Evolutionary conservation across 495 filamentous ascomycete genomes (phyloP), one percentile per base, ranked within the genome.

Genomic region (Penicilliopsis zonata): DNA sequence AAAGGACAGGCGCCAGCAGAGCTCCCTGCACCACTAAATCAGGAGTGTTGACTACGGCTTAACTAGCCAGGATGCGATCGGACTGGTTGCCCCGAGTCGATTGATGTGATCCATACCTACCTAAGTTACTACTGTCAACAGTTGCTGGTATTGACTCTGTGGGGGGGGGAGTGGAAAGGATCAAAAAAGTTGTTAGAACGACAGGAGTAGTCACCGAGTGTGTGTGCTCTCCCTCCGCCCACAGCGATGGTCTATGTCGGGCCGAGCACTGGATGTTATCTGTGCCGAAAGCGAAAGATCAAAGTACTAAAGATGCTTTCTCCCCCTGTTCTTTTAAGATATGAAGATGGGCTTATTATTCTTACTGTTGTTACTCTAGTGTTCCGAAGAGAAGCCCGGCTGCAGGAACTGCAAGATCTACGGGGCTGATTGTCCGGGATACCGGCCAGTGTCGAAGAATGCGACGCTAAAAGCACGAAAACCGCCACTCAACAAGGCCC

Each of bases 211-310:
- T 27, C 10, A 23, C 10, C n/a, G 10, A 12, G 10, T 12, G 14
- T 5, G 5, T 27, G 10, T 27, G 10, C 14, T 12, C 25, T 4
- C 10, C 10, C 25, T 12, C 14, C 25, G 31, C 18, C 12, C 6
- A 14, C 32, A 55, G 41, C 26, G 36, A 65, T 65, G 61, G 61
- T 65, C 13, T 65, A 63, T 49, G 55, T 51, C 25, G 61, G 57
- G 29, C 57, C 59, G 15, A 65, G 61, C 42, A 62, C 56, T 18
- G 61, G 61, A 42, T 65, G 61, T 52, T 43, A 61, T 46, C 39
- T 62, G 41, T 65, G 61, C 45, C 61, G 61, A 40, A 61, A 55
- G 35, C 52, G 59, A 32, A 65, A 63, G 44, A 63, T 65, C 37
- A 65, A 63, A 59, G 61, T 63, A 57, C 40, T 28, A 12, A 10